These are phyloP conservation scores for Nothopassalora personata DNA, from an alignment of 2,329 filamentous ascomycete genomes.

Conservation along the genomic window DNA sequence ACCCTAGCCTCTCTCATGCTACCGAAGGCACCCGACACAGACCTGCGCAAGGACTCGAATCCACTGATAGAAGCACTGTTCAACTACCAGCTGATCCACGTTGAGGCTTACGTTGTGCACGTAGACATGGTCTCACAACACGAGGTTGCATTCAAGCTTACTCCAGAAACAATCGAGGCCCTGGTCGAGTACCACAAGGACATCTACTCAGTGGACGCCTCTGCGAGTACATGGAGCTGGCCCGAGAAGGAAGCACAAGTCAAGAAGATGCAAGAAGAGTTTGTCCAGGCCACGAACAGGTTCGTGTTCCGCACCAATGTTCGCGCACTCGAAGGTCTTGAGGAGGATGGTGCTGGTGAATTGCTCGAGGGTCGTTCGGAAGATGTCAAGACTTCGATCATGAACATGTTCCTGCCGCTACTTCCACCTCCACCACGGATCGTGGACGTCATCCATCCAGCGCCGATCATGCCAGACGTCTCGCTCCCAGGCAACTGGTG, in stretches of 20 bases:
- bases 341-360: conserved; percentile 94
- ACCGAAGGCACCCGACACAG: conserved; percentile 78
- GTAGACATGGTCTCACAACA: conserved; percentile 98
- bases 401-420: conserved; percentile 76
- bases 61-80: conserved; percentile 79
- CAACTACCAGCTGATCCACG: conserved; percentile 87
- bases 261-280: conserved; percentile 96
- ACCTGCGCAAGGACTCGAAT: conserved; percentile 75
- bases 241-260: conserved; percentile 92
- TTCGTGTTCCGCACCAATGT: conserved; percentile 91
- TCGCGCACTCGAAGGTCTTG: conserved; percentile 84
- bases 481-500: conserved; percentile 66
- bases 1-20: conserved; percentile 89
- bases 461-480: conserved; percentile 76
- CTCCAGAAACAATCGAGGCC: conserved; percentile 84
- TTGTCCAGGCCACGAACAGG: conserved; percentile 92
- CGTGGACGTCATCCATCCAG: conserved; percentile 82
- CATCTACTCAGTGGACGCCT: conserved; percentile 83
- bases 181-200: conserved; percentile 96
- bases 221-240: conserved; percentile 88
- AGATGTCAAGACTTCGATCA: conserved; percentile 83
- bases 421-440: conserved; percentile 83
- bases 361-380: conserved; percentile 86
- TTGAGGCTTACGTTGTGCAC: conserved; percentile 97
- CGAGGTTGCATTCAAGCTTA: conserved; percentile 97